phyloP scores from a whole-genome alignment of 192 early-diverging fungal genomes.

The Backusella australiensis region DNA sequence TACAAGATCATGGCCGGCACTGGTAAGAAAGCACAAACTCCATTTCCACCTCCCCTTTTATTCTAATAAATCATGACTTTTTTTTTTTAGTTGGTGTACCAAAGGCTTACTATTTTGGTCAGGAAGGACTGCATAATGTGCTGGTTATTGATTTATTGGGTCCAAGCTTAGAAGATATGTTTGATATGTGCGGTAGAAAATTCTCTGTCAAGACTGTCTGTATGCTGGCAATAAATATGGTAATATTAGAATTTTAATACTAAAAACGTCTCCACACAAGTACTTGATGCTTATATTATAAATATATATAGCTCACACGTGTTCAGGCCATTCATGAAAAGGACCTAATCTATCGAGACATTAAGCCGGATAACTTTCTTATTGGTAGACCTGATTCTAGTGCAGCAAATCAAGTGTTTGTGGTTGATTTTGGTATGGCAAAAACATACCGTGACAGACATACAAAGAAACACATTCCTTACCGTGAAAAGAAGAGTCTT shows the following conservation, averaged over 20 bases:
- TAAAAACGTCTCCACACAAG: not conserved
- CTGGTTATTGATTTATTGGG: constrained; percentile 95
- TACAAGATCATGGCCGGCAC: constrained; percentile 88
- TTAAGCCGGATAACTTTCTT: constrained; percentile 98
- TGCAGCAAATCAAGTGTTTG: constrained; percentile 66
- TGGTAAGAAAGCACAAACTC: constrained; percentile 31
- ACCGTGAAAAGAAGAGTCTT: constrained; percentile 90
- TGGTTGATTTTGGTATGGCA: constrained; percentile 99
- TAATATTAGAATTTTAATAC: constrained; percentile 27
- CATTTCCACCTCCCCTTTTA: not conserved
- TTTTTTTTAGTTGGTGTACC: constrained; percentile 73
- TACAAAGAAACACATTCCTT: constrained; percentile 95
- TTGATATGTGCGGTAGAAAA: constrained; percentile 90
- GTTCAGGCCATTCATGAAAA: constrained; percentile 93
- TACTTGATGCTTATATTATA: not conserved
- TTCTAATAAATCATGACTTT: not conserved
- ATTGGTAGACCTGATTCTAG: constrained; percentile 72
- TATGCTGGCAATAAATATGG: constrained; percentile 95
- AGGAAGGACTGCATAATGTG: constrained; percentile 94
- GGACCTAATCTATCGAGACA: constrained; percentile 94
- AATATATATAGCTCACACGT: constrained; percentile 50
- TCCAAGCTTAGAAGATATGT: constrained; percentile 92
- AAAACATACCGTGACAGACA: constrained; percentile 95
- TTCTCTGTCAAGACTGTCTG: constrained; percentile 91
- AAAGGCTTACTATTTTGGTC: constrained; percentile 92